Evolutionary conservation across 306 rosid genomes (phyloP).

Genomic region (Echinosophora koreensis): DNA sequence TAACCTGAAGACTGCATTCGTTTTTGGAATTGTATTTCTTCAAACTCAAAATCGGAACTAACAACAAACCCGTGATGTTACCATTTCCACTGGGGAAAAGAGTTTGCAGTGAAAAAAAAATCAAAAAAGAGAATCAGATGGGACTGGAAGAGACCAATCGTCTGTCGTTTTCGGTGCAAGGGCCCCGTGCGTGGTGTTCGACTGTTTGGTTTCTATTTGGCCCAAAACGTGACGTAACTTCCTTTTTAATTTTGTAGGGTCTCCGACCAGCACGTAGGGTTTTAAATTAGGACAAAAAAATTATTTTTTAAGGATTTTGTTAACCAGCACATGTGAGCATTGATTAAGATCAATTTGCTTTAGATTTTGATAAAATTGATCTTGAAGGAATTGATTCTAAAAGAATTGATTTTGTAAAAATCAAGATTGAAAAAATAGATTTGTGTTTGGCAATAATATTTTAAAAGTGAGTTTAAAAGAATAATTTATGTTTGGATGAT

Average conservation of each 20-base stretch:
- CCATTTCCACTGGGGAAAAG: not conserved
- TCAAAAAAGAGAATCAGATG: not conserved
- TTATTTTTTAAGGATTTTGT: too few species aligned
- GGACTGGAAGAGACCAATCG: not conserved
- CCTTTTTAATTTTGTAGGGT: not conserved
- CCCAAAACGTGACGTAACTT: not conserved
- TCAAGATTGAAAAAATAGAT: too few species aligned
- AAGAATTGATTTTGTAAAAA: too few species aligned
- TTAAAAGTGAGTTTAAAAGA: too few species aligned
- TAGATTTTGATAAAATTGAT: too few species aligned
- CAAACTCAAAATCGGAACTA: not conserved
- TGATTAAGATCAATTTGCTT: too few species aligned
- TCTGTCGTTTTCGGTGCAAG: conserved; percentile 6
- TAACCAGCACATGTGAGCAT: too few species aligned
- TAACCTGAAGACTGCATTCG: not conserved
- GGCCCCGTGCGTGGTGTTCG: not conserved
- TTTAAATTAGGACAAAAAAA: too few species aligned
- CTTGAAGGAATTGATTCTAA: too few species aligned
- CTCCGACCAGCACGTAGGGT: too few species aligned
- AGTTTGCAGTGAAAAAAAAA: not conserved
- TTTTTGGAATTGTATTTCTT: not conserved
- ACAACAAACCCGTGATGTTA: not conserved
- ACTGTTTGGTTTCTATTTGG: not conserved
- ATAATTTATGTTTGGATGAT: too few species aligned
- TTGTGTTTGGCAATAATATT: too few species aligned